Percentiles rank a stretch among this genome's conserved stretches.
Evolutionary conservation across 331 rosid species (phyloP).

Genomic region (Stylosanthes scabra): DNA sequence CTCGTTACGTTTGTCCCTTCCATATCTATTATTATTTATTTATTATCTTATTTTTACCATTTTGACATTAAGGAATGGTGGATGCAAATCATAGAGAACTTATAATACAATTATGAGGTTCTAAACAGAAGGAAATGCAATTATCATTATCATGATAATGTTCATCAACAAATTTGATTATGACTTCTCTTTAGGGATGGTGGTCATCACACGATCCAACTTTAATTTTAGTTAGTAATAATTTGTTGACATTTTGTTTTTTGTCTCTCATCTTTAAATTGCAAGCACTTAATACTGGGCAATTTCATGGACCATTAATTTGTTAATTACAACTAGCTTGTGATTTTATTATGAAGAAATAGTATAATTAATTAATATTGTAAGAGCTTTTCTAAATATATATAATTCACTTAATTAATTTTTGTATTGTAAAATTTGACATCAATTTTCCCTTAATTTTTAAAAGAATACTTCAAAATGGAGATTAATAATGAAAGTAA

Average conservation of each 20-base stretch:
- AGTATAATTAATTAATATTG: background rate
- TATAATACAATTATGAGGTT: background rate
- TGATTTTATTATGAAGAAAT: too few species aligned
- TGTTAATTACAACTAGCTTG: too few species aligned
- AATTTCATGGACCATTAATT: constrained; percentile 13
- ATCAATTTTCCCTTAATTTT: too few species aligned
- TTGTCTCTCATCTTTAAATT: constrained; percentile 6
- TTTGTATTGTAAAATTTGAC: too few species aligned
- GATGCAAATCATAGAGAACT: constrained; percentile 19
- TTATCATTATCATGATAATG: background rate
- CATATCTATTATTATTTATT: too few species aligned
- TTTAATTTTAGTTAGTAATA: constrained; percentile 4
- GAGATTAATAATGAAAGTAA: too few species aligned
- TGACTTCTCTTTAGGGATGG: background rate
- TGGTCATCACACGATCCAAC: constrained; percentile 6
- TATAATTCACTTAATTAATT: too few species aligned
- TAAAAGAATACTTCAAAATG: too few species aligned
- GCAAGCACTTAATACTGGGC: background rate
- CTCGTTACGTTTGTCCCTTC: background rate
- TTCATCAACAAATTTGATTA: constrained; percentile 14
- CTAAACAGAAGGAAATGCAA: background rate
- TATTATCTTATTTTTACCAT: background rate
- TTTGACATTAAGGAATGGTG: background rate
- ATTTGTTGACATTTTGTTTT: background rate
- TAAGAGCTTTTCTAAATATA: too few species aligned